Evolutionary conservation across 140 eudicot genomes (phyloP).

Genomic region (Erigeron philadelphicus): DNA sequence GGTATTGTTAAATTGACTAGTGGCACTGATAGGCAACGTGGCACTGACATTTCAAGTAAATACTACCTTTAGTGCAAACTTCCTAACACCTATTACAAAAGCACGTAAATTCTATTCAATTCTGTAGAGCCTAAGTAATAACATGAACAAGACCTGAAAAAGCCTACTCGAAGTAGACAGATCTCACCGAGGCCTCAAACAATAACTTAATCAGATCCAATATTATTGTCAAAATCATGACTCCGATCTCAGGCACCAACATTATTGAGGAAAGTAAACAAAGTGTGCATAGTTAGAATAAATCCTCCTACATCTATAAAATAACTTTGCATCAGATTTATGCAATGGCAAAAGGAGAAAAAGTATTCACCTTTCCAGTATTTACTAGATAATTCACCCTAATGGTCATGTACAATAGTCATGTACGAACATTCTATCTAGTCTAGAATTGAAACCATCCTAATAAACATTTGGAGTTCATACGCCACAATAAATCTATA

Average conservation of each 20-base stretch:
- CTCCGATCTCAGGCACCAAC: background rate
- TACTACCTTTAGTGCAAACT: too few relatives aligned
- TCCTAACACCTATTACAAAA: background rate
- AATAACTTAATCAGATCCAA: constrained; percentile 13
- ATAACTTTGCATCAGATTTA: background rate
- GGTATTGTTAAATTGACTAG: background rate
- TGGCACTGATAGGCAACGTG: background rate
- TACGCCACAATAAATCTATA: background rate
- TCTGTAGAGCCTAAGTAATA: constrained; percentile 10
- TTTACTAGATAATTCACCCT: background rate
- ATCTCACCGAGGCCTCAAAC: constrained; percentile 15
- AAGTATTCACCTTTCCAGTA: background rate
- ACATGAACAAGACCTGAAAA: background rate
- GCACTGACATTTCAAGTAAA: background rate
- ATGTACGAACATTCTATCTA: background rate
- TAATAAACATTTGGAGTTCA: background rate
- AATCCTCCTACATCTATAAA: too few relatives aligned
- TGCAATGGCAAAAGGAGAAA: background rate
- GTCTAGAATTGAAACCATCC: background rate
- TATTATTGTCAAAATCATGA: background rate
- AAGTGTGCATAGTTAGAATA: background rate
- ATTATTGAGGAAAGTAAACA: background rate
- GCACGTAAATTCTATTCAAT: constrained; percentile 5
- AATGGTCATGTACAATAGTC: background rate
- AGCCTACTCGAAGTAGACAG: constrained; percentile 11